phyloP scores from a whole-genome alignment of 176 grass and related monocot genomes.

The Stipa capillata region DNA sequence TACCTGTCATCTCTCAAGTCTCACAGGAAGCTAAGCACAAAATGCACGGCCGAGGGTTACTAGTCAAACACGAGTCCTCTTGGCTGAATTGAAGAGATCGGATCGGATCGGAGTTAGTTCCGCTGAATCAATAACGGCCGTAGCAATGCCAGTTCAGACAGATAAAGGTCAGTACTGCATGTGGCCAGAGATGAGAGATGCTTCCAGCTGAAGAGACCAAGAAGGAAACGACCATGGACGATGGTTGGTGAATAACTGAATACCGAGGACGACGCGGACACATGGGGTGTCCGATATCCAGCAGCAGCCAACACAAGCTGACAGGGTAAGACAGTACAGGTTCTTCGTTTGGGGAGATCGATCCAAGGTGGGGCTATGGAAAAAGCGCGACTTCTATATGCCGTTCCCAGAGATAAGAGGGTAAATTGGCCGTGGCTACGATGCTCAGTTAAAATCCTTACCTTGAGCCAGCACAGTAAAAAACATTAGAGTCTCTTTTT shows the following conservation, averaged over 20 bases:
- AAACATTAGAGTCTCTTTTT: too few species aligned
- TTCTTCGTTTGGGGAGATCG: not conserved
- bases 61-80: not conserved
- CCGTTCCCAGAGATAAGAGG: too few species aligned
- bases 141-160: not conserved
- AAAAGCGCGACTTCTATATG: not conserved
- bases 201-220: constrained; percentile 3
- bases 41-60: not conserved
- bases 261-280: constrained; percentile 19
- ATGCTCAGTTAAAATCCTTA: too few species aligned
- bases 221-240: not conserved
- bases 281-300: constrained; percentile 24
- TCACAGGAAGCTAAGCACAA: not conserved
- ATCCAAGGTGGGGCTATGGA: not conserved
- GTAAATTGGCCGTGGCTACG: too few species aligned
- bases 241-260: constrained; percentile 10
- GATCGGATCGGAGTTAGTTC: not conserved
- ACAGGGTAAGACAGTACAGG: not conserved
- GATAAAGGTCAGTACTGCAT: not conserved
- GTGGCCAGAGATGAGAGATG: not conserved
- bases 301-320: not conserved
- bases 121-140: not conserved
- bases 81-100: not conserved
- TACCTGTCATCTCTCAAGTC: not conserved
- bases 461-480: too few species aligned